Percentiles rank a stretch among this genome's conserved stretches.
phyloP scores from a whole-genome alignment of 1,139 yeast species.

The Groenewaldozyma auringiensis region DNA sequence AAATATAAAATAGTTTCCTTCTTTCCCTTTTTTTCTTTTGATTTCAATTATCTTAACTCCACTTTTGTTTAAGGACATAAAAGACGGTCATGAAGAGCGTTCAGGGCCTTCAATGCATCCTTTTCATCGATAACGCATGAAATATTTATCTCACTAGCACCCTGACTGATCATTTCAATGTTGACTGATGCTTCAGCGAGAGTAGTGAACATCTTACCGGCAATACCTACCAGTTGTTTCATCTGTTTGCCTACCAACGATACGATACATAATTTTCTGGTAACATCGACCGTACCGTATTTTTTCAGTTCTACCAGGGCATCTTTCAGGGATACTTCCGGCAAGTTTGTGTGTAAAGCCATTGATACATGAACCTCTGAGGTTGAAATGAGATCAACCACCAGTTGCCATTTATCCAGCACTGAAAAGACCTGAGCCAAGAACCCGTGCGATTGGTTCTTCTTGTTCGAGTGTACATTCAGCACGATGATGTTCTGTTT shows the following conservation, averaged over 20 bases:
- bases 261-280: constrained; percentile 80
- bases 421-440: constrained; percentile 84
- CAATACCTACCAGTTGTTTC: constrained; percentile 95
- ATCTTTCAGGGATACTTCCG: constrained; percentile 50
- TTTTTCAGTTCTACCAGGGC: constrained; percentile 72
- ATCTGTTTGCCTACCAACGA: constrained; percentile 94
- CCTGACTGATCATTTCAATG: constrained; percentile 97
- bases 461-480: constrained; percentile 88
- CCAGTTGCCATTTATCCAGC: constrained; percentile 74
- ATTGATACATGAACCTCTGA: constrained; percentile 97
- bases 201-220: constrained; percentile 94
- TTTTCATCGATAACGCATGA: constrained; percentile 85
- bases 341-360: constrained; percentile 76
- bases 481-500: constrained; percentile 87
- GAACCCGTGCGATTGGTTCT: constrained; percentile 90
- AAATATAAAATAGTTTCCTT: background rate
- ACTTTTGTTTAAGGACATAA: constrained; percentile 27
- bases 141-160: constrained; percentile 95
- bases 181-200: constrained; percentile 87
- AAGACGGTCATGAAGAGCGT: constrained; percentile 73
- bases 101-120: constrained; percentile 78
- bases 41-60: background rate
- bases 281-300: constrained; percentile 84
- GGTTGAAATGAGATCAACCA: constrained; percentile 92
- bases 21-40: background rate